Conservation (phyloP, 768 basidiomycete genomes). For the Tremella fuciformis region DNA sequence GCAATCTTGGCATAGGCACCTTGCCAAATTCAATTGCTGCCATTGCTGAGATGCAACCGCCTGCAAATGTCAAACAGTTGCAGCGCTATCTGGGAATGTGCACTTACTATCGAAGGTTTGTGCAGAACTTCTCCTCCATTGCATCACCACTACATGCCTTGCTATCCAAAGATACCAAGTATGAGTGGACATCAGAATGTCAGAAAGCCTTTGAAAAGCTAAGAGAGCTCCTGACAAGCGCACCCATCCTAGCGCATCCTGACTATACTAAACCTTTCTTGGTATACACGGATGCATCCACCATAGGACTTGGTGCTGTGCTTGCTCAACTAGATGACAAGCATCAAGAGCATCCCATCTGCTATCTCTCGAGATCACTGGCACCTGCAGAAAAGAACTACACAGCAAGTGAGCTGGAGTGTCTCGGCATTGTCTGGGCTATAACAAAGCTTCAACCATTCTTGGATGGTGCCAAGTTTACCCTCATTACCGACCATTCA, state of each 20-base stretch:
- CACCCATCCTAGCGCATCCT: neutral
- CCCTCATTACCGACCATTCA: neutral
- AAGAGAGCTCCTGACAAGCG: neutral
- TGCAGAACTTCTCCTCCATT: constrained; percentile 1
- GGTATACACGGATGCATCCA: neutral
- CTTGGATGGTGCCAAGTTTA: neutral
- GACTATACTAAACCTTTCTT: neutral
- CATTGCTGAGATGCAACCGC: neutral
- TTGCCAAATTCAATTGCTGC: neutral
- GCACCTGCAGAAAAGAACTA: neutral
- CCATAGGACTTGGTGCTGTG: neutral
- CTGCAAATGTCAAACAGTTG: neutral
- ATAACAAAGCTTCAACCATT: neutral
- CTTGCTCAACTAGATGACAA: neutral
- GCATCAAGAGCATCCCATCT: neutral
- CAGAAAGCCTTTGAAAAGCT: neutral
- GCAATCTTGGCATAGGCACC: neutral
- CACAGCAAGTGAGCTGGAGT: neutral
- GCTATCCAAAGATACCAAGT: neutral
- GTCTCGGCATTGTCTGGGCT: neutral
- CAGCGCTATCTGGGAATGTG: neutral
- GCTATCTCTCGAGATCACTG: neutral
- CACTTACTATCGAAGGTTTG: neutral
- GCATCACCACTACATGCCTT: neutral
- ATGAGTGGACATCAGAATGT: neutral